A percentile compares a stretch with the other conserved stretches of the same genome.
These are phyloP conservation scores for Sphaerostilbella broomeana DNA, from an alignment of 2,329 filamentous ascomycete genomes.

Conservation along the genomic window DNA sequence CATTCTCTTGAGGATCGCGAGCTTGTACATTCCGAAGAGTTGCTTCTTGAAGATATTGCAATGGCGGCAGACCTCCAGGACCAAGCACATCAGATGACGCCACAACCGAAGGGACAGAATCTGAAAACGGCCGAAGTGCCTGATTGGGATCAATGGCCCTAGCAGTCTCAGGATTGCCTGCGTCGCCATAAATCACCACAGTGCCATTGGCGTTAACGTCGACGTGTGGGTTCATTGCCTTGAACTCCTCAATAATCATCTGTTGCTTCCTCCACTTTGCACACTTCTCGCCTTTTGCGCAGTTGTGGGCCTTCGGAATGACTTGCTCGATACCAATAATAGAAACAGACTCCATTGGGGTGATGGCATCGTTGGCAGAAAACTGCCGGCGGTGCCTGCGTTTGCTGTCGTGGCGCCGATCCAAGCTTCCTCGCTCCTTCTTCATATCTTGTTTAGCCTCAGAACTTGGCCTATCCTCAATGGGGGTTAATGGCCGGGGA, in stretches of 20 bases:
- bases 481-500: constrained; percentile 51
- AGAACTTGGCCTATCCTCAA: constrained; percentile 52
- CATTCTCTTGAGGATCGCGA: constrained; percentile 84
- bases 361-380: constrained; percentile 59
- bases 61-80: constrained; percentile 53
- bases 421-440: constrained; percentile 29
- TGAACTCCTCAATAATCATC: constrained; percentile 65
- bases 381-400: constrained; percentile 33
- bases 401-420: constrained; percentile 35
- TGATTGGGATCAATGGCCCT: constrained; percentile 49
- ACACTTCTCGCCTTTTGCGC: constrained; percentile 81
- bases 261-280: constrained; percentile 77
- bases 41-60: constrained; percentile 67
- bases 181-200: constrained; percentile 71
- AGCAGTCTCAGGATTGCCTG: constrained; percentile 66
- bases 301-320: constrained; percentile 75
- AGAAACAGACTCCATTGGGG: constrained; percentile 76
- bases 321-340: constrained; percentile 90
- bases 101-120: constrained; percentile 73
- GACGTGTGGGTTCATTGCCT: constrained; percentile 65
- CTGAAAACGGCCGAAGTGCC: constrained; percentile 60
- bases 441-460: constrained; percentile 42
- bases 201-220: constrained; percentile 51
- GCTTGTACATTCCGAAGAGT: constrained; percentile 61
- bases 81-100: constrained; percentile 89